These are phyloP conservation scores for Suillus subaureus DNA, from an alignment of 768 basidiomycete genomes.

Conservation along the genomic window DNA sequence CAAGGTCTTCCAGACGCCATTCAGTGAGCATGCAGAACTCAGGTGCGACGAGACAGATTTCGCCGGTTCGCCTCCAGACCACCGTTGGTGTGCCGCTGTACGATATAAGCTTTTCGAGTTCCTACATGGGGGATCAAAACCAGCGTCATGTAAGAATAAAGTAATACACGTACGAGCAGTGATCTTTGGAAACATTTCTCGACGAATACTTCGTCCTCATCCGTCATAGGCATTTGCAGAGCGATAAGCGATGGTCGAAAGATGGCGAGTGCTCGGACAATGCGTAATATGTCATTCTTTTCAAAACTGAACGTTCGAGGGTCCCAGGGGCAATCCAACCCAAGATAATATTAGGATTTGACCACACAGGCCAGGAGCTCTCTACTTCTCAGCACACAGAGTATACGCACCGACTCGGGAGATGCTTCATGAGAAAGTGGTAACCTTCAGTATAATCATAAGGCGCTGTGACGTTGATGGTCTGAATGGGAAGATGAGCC, in stretches of 20 bases:
- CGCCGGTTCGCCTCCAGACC: conserved; percentile 97
- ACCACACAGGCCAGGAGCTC: conserved; percentile 46
- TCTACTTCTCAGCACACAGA: conserved; percentile 34
- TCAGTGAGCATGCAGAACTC: conserved; percentile 96
- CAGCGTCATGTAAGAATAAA: neutral
- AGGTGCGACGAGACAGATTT: conserved; percentile 94
- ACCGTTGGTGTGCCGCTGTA: conserved; percentile 97
- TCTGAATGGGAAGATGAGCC: conserved; percentile 56
- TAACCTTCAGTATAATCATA: conserved; percentile 98
- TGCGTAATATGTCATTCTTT: conserved; percentile 92
- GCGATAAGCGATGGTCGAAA: conserved; percentile 97
- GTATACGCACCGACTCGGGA: conserved; percentile 74
- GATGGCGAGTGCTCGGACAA: conserved; percentile 92
- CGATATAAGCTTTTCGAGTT: conserved; percentile 95
- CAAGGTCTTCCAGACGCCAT: conserved; percentile 84
- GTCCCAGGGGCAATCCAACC: conserved; percentile 35
- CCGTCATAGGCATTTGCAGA: conserved; percentile 94
- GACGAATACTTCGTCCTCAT: conserved; percentile 95
- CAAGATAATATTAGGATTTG: conserved; percentile 37
- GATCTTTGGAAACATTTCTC: conserved; percentile 96
- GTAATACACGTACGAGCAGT: conserved; percentile 61
- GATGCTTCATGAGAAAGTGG: conserved; percentile 94
- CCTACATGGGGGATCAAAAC: conserved; percentile 47
- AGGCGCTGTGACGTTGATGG: conserved; percentile 63
- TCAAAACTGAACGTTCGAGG: conserved; percentile 67